A percentile compares a stretch with the other conserved stretches of the same genome.
These are phyloP conservation scores for Phytophthora nicotianae DNA, from an alignment of 352 stramenopile genomes.

Conservation along the genomic window DNA sequence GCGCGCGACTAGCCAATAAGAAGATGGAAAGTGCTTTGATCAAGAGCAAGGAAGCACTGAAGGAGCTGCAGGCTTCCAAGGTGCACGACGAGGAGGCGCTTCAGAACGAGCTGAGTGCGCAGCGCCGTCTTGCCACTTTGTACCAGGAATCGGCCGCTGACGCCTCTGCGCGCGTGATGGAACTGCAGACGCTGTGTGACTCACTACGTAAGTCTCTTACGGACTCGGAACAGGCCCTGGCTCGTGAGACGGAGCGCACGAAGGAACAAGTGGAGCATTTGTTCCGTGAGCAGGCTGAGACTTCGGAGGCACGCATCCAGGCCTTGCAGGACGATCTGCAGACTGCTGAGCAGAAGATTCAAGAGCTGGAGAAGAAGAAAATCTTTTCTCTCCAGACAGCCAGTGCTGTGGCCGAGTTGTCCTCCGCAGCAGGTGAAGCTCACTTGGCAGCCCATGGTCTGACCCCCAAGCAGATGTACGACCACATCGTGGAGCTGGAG, in stretches of 20 bases:
- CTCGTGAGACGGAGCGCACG: constrained; percentile 67
- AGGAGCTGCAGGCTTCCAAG: constrained; percentile 66
- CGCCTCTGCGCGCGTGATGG: constrained; percentile 53
- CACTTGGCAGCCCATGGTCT: constrained; percentile 73
- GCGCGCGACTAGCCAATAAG: constrained; percentile 57
- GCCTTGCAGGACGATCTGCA: constrained; percentile 60
- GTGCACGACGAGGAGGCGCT: constrained; percentile 68
- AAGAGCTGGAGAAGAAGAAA: constrained; percentile 74
- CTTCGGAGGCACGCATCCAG: constrained; percentile 61
- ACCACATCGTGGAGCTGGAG: constrained; percentile 88
- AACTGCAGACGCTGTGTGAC: constrained; percentile 63
- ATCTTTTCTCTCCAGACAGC: constrained; percentile 55
- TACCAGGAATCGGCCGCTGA: constrained; percentile 76
- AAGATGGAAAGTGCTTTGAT: constrained; percentile 71
- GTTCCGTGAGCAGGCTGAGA: constrained; percentile 71
- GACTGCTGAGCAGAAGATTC: constrained; percentile 53
- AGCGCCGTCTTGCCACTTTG: constrained; percentile 69
- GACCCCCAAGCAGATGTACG: constrained; percentile 90
- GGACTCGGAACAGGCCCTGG: constrained; percentile 64
- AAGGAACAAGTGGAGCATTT: constrained; percentile 74
- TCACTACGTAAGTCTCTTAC: constrained; percentile 61
- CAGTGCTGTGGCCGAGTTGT: constrained; percentile 62
- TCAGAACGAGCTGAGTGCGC: constrained; percentile 68
- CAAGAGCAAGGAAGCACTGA: constrained; percentile 70
- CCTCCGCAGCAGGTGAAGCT: constrained; percentile 59